phyloP scores from a whole-genome alignment of 2,329 filamentous ascomycete genomes.

The Fusarium dimerum region DNA sequence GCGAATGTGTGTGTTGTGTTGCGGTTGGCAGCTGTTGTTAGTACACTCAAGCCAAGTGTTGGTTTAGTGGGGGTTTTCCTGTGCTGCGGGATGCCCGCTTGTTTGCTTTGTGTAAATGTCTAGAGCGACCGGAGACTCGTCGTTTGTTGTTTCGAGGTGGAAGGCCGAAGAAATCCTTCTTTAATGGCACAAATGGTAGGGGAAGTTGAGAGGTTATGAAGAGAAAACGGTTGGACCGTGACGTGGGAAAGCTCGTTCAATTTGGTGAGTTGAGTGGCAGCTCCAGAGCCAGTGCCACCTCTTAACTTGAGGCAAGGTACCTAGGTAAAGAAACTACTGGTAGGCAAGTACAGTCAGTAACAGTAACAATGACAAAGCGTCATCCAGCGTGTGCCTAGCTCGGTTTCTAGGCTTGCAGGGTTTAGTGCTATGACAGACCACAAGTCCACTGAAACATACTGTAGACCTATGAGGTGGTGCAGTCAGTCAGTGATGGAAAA shows the following conservation, averaged over 20 bases:
- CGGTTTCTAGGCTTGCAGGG: not conserved
- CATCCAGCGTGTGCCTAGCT: not conserved
- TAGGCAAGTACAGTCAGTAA: constrained; percentile 3
- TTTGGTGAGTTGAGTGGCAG: constrained; percentile 6
- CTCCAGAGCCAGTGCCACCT: not conserved
- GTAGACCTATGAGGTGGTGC: too few species aligned
- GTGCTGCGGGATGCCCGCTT: not conserved
- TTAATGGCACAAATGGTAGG: too few species aligned
- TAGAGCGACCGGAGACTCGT: not conserved
- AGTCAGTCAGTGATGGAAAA: too few species aligned
- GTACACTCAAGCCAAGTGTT: not conserved
- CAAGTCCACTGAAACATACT: not conserved
- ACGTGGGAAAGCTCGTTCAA: constrained; percentile 21
- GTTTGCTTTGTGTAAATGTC: not conserved
- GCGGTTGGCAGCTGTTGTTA: constrained; percentile 6
- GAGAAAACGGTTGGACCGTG: constrained; percentile 10
- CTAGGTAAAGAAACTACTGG: too few species aligned
- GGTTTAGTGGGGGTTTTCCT: constrained; percentile 14
- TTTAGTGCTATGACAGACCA: not conserved
- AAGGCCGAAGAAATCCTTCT: not conserved
- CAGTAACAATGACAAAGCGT: not conserved
- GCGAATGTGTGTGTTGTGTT: not conserved
- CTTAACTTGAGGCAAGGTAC: too few species aligned
- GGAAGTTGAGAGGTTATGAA: not conserved
- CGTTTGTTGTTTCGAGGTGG: not conserved